Evolutionary conservation across 371 early-diverging fungal species (phyloP).

Genomic region (Mucor lusitanicus): DNA sequence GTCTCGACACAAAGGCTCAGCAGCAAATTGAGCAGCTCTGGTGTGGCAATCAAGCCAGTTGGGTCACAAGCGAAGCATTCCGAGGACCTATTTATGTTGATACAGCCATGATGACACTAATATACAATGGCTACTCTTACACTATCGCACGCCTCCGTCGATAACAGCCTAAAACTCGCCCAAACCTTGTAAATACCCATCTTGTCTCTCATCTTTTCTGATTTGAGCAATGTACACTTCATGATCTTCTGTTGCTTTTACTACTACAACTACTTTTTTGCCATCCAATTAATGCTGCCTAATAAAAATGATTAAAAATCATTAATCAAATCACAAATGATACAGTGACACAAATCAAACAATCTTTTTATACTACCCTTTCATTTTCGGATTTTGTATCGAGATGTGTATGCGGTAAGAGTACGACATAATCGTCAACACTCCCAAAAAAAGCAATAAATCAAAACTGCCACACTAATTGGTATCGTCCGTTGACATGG

Average conservation of each 20-base stretch:
- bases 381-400: background rate
- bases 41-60: conserved; percentile 18
- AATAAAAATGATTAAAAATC: background rate
- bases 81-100: conserved; percentile 24
- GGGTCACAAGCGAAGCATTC: conserved; percentile 21
- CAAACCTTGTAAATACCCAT: too few relatives aligned
- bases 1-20: conserved; percentile 19
- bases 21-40: conserved; percentile 23
- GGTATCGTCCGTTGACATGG: background rate
- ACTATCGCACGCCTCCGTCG: conserved; percentile 14
- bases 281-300: background rate
- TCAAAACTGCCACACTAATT: background rate
- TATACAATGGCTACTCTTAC: conserved; percentile 13
- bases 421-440: background rate
- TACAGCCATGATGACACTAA: conserved; percentile 16
- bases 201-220: too few relatives aligned
- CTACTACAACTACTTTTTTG: background rate
- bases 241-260: background rate
- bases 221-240: background rate
- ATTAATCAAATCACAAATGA: background rate
- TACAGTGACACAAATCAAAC: background rate
- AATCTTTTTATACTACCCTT: background rate
- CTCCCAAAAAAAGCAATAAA: background rate
- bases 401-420: background rate
- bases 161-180: background rate